Evolutionary conservation across 139 green algal genomes (phyloP).

Genomic region (Penium margaritaceum): DNA sequence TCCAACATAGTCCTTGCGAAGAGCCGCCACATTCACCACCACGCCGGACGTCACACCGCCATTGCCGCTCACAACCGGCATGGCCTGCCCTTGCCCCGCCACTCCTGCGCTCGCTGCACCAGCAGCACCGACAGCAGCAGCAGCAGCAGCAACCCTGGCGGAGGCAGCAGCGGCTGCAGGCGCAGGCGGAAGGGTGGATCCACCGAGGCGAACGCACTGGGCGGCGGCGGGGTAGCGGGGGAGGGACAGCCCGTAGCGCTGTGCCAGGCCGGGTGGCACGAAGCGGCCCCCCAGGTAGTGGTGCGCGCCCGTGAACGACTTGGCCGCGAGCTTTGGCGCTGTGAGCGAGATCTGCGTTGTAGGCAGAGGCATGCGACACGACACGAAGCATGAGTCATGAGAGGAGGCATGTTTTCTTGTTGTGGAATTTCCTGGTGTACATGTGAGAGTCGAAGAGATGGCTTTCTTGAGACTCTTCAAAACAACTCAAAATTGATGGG

Average conservation of each 20-base stretch:
- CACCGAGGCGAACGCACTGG: conserved; percentile 49
- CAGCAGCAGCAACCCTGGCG: background rate
- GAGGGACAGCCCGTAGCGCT: conserved; percentile 52
- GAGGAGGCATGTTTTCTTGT: no score
- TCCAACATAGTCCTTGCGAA: no score
- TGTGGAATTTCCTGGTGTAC: no score
- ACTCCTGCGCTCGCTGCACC: background rate
- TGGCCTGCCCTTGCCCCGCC: background rate
- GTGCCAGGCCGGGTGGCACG: conserved; percentile 65
- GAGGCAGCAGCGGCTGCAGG: background rate
- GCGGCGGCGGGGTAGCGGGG: conserved; percentile 66
- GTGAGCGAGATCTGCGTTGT: conserved; percentile 67
- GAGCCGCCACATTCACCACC: background rate
- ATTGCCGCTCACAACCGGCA: background rate
- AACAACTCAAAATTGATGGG: no score
- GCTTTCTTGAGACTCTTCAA: no score
- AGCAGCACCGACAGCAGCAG: background rate
- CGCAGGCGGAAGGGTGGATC: background rate
- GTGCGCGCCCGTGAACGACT: conserved; percentile 67
- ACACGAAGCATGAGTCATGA: no score
- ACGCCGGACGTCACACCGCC: background rate
- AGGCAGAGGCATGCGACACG: background rate
- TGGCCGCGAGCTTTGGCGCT: conserved; percentile 77
- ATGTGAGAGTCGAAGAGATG: no score
- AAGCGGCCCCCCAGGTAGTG: conserved; percentile 94